Base-by-base conservation (phyloP, 164 flowering plant genomes). In the Kingdonia uniflora region DNA sequence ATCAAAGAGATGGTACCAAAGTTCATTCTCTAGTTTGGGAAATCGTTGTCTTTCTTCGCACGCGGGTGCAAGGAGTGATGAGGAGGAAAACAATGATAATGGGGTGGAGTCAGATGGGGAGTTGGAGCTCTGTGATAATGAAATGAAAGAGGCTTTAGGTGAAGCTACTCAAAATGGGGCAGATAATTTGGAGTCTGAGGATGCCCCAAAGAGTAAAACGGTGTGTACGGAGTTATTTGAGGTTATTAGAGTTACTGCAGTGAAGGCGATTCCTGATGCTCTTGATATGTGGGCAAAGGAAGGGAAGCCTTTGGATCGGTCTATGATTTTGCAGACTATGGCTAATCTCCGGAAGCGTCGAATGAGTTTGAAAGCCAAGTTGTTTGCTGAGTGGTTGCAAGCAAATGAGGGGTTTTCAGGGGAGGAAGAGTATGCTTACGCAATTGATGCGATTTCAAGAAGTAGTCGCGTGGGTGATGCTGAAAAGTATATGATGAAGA, bases 301-400 rank as follows among this genome's bases (percentile, higher is more conserved):
- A 46, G 96, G 86, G 21, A 83, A 85, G 5, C 62, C 72, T 7
- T 22, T 87, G 16, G 61, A 60, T 21, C 66, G 78, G 5, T 1
- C 58, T 33, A 86, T 79, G 51, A 65, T 81, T 20, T 53, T 67
- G 1, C 0, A 48, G 43, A 62, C 72, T 52, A 71, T 77, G 77
- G 25, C 54, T 13, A 51, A 60, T 55, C 85, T 91, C 57, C 80
- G 87, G 25, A 81, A 52, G 51, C 74, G 82, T 24, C 62, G 60
- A 19, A 54, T 75, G 68, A 81, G 37, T 67, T 63, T 54, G 19
- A 87, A 60, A 73, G 97, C 97, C 21, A 68, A 29, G 35, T 4
- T 29, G 91, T 62, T 91, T n/a, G 76, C 77, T 3, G 87, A 85
- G 60, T 85, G 95, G 96, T 29, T 85, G 76, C 84, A 87, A 59